Conservation (phyloP, 2,329 filamentous ascomycete species). For the Sporothrix curviconia region DNA sequence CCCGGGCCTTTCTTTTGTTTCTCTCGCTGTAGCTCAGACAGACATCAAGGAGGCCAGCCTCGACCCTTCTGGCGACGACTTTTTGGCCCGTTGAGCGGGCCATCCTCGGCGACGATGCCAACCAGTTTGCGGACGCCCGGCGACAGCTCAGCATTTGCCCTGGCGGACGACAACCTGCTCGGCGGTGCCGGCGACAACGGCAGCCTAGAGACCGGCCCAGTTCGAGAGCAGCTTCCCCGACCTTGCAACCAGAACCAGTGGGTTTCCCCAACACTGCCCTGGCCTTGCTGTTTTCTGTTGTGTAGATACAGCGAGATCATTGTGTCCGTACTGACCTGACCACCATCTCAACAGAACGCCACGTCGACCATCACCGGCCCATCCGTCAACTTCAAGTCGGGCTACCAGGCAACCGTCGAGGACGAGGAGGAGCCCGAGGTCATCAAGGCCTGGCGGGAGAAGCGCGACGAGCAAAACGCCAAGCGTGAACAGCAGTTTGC, state of each 20-base stretch:
- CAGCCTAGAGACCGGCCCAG: slow-evolving; percentile 37
- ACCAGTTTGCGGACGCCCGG: slow-evolving; percentile 77
- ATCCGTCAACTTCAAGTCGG: slow-evolving; percentile 56
- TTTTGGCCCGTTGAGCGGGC: slow-evolving; percentile 89
- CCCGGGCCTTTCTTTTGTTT: too few species aligned
- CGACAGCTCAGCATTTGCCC: slow-evolving; percentile 43
- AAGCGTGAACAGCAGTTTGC: slow-evolving; percentile 81
- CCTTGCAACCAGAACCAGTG: slow-evolving; percentile 62
- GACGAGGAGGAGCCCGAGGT: slow-evolving; percentile 84
- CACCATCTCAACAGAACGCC: neutral
- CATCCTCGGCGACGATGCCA: slow-evolving; percentile 82
- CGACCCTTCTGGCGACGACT: slow-evolving; percentile 65
- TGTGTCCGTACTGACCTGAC: too few species aligned
- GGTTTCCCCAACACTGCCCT: neutral
- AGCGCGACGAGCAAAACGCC: slow-evolving; percentile 72
- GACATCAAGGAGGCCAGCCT: slow-evolving; percentile 53
- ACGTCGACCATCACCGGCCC: slow-evolving; percentile 67
- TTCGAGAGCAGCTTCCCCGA: slow-evolving; percentile 93
- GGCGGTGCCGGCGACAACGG: slow-evolving; percentile 51
- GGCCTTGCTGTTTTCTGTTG: too few species aligned
- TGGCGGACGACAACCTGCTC: slow-evolving; percentile 61
- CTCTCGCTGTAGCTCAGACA: slow-evolving; percentile 53
- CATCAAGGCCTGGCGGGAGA: slow-evolving; percentile 86
- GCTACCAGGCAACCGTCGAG: slow-evolving; percentile 48
- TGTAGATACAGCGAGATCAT: too few species aligned